Percentiles rank a stretch among this genome's conserved stretches.
phyloP scores from a whole-genome alignment of 78 protist genomes.

The Dictyostelium brefeldianum region DNA sequence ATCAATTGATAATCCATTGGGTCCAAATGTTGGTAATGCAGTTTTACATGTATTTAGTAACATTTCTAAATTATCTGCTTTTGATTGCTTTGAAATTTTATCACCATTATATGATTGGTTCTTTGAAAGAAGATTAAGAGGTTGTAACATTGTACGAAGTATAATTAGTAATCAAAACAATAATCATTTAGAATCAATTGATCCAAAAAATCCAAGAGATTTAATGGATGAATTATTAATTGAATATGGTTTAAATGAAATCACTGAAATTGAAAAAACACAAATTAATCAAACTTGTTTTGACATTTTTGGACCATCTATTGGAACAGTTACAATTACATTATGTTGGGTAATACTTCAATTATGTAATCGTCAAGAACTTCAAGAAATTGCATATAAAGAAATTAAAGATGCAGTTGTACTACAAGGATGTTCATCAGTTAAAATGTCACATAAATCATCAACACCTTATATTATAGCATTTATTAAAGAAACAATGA shows the following conservation, averaged over 20 bases:
- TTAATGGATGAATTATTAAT: slow-evolving; percentile 37
- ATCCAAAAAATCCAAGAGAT: slow-evolving; percentile 30
- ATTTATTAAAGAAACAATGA: slow-evolving; percentile 25
- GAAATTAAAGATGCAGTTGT: neutral
- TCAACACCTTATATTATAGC: neutral
- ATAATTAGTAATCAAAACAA: slow-evolving; percentile 16
- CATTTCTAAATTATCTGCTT: neutral
- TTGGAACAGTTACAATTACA: neutral
- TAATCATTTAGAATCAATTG: neutral
- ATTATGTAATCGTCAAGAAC: neutral
- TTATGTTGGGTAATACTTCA: neutral
- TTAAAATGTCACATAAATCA: too few relatives aligned
- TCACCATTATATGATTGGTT: slow-evolving; percentile 39
- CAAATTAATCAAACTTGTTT: neutral
- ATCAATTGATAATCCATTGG: neutral
- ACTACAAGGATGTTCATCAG: too few relatives aligned
- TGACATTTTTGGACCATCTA: neutral
- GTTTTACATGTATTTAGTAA: slow-evolving; percentile 5
- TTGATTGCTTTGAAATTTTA: slow-evolving; percentile 16
- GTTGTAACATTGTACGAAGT: neutral
- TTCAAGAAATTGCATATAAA: neutral
- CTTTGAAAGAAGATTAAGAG: neutral
- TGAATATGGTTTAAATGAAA: neutral
- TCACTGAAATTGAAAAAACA: neutral
- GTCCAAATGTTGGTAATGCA: neutral